Percentiles rank a stretch among this genome's conserved stretches.
Evolutionary conservation across 306 rosid genomes (phyloP).

Genomic region (Cucurbita moschata): DNA sequence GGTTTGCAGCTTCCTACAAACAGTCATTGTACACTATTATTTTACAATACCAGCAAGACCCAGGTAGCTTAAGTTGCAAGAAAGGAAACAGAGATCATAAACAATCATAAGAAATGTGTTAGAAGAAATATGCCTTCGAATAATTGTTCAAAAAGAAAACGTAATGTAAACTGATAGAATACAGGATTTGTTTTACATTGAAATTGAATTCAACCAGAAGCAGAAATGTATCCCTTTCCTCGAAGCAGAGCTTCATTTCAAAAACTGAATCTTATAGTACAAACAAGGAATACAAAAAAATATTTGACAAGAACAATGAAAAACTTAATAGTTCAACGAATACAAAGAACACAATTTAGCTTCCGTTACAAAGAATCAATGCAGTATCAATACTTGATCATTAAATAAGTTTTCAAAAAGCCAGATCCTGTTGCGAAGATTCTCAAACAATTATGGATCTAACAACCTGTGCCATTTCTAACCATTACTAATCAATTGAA

Average conservation of each 20-base stretch:
- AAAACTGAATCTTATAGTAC: not conserved
- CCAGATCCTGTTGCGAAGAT: not conserved
- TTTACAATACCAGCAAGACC: not conserved
- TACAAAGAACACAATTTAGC: not conserved
- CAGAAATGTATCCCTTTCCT: not conserved
- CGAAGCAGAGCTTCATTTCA: not conserved
- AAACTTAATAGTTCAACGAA: not conserved
- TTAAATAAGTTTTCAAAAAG: not conserved
- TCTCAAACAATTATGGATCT: constrained; percentile 4
- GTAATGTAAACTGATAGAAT: not conserved
- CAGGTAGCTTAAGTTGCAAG: not conserved
- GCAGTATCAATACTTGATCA: not conserved
- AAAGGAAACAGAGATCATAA: not conserved
- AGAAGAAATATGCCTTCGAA: not conserved
- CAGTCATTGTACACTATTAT: not conserved
- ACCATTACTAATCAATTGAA: not conserved
- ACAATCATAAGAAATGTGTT: not conserved
- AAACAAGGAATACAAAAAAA: not conserved
- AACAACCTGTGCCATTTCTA: not conserved
- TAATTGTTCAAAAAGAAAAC: not conserved
- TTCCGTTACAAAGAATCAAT: not conserved
- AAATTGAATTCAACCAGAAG: not conserved
- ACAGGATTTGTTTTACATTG: not conserved
- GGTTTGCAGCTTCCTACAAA: constrained; percentile 66
- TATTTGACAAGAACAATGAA: not conserved